phyloP scores from a whole-genome alignment of 345 rosid genomes.

The Pistacia vera region DNA sequence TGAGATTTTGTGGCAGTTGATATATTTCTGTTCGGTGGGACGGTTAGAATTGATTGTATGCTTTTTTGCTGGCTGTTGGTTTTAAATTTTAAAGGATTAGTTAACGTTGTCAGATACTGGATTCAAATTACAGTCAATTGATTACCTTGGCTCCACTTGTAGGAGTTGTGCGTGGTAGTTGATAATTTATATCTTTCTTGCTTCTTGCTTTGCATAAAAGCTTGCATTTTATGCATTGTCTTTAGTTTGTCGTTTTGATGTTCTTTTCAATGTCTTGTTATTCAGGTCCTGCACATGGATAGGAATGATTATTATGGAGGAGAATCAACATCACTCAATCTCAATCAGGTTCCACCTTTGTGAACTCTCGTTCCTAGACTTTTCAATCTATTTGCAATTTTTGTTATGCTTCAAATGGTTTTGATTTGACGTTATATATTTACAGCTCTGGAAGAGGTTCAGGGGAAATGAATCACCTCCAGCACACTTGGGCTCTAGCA shows the following conservation, averaged over 20 bases:
- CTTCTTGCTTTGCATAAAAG: background rate
- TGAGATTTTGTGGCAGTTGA: too few relatives aligned
- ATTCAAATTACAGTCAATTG: too few relatives aligned
- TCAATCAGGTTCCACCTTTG: constrained; percentile 66
- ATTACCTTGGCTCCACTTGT: too few relatives aligned
- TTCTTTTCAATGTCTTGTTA: background rate
- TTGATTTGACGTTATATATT: constrained; percentile 16
- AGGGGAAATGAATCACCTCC: constrained; percentile 91
- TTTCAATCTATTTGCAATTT: background rate
- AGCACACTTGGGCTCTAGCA: constrained; percentile 84
- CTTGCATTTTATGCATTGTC: background rate
- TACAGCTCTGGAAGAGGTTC: constrained; percentile 95
- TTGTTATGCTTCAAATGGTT: constrained; percentile 6
- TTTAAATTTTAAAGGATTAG: too few relatives aligned
- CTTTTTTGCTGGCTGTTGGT: too few relatives aligned
- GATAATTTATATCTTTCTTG: too few relatives aligned
- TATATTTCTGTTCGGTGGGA: too few relatives aligned
- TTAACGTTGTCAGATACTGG: too few relatives aligned
- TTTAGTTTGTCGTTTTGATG: background rate
- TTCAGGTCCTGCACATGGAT: constrained; percentile 98
- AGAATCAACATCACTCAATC: constrained; percentile 97
- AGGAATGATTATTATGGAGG: constrained; percentile 98
- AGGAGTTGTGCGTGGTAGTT: background rate
- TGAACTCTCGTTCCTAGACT: background rate
- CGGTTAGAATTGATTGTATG: too few relatives aligned